Base-by-base conservation (phyloP, 306 rosid genomes). In the Cyamopsis tetragonoloba region DNA sequence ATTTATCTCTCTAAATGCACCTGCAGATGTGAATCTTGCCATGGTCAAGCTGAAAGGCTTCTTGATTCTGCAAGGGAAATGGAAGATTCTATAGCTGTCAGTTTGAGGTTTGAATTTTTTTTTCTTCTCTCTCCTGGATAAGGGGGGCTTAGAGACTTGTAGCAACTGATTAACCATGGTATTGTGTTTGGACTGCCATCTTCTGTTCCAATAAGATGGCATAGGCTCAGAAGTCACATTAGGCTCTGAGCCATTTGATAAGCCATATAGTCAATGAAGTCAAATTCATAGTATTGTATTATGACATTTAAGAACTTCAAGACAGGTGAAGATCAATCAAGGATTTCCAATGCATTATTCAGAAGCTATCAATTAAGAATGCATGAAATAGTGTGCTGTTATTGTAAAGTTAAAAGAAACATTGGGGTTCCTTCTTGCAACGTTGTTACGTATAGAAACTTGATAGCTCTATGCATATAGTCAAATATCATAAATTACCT, bases 31-130 rank as follows among this genome's bases (percentile, higher is more conserved):
- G 99, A 95, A 83, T 90, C 97, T 76, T 95, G 97, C 62, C 89
- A 95, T 76, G 99, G 96, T 46, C 99, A 95, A 87, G 89, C 99
- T 77, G 99, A 95, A 81, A 89, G 88, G 81, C 96, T 95, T 82
- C 96, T 95, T 68, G 97, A 95, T 80, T 91, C 95, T 71, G 99
- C 99, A 34, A 95, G 85, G 76, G 99, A 95, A 88, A 90, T 90
- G 99, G 99, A 95, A 79, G 99, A 95, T 85, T 95, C 99, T 55
- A 95, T 95, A 74, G 88, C 87, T 72, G 99, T 95, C 73, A 90
- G 71, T 74, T 84, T 95, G 84, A 95, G 99, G 99, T 95, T 67
- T 82, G 78, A 71, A 77, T 70, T 17, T 68, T 66, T 17, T 69
- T 37, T 32, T 7, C 37, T 55, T 44, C 54, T 62, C 17, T 28